phyloP scores from a whole-genome alignment of 305 asterid genomes.

The Fraxinus platypoda region DNA sequence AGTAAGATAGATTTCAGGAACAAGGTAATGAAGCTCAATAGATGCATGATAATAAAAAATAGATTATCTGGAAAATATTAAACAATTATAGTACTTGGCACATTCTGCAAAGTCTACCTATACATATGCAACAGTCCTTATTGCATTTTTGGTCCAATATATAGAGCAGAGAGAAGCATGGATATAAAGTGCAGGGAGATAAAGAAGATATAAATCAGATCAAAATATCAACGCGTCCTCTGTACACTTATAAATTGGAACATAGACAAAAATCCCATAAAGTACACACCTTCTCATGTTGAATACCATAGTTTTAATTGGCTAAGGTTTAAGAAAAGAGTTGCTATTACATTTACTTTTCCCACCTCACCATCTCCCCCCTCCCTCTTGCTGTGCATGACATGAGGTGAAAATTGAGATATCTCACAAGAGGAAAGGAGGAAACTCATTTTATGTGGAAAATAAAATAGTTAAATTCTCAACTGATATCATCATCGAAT shows the following conservation, averaged over 20 bases:
- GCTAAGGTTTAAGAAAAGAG: background rate
- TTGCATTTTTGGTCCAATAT: background rate
- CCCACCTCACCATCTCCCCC: background rate
- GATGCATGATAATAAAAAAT: background rate
- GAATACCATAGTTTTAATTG: background rate
- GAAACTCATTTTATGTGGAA: background rate
- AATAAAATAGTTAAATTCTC: background rate
- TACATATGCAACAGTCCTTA: background rate
- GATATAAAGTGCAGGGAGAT: background rate
- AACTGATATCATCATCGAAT: background rate
- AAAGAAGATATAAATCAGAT: background rate
- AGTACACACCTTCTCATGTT: background rate
- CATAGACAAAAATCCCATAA: background rate
- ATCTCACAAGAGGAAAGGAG: background rate
- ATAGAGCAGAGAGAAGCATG: background rate
- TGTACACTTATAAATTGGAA: background rate
- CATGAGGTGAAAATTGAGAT: background rate
- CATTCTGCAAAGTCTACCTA: slow-evolving; percentile 1
- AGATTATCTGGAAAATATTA: background rate
- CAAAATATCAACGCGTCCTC: background rate
- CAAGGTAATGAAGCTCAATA: background rate
- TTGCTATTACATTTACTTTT: background rate
- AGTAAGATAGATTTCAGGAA: background rate
- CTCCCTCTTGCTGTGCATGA: background rate
- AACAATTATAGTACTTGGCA: background rate